A percentile compares a stretch with the other conserved stretches of the same genome.
These are phyloP conservation scores for Colletotrichum musae DNA, from an alignment of 2,329 filamentous ascomycete species.

Conservation along the genomic window DNA sequence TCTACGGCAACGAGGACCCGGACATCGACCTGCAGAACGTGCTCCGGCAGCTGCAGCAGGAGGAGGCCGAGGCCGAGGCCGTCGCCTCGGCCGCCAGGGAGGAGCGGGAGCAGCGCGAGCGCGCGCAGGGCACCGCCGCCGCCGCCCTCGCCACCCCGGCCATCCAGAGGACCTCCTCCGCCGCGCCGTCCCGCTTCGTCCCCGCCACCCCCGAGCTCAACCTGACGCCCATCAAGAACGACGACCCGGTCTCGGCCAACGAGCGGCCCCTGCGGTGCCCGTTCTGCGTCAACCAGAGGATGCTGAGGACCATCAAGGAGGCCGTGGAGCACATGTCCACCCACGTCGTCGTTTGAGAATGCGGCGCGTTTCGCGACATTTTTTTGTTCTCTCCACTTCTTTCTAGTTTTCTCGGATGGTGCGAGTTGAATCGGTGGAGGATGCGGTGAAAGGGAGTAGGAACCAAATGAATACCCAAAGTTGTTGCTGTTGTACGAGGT, in stretches of 20 bases:
- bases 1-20: constrained; percentile 67
- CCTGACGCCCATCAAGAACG: constrained; percentile 69
- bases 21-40: constrained; percentile 73
- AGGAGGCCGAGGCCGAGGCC: constrained; percentile 72
- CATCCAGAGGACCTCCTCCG: constrained; percentile 42
- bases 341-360: constrained; percentile 67
- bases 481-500: background rate
- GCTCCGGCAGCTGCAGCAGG: constrained; percentile 70
- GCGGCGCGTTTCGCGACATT: background rate
- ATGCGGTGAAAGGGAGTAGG: background rate
- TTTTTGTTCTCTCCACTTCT: too few species aligned
- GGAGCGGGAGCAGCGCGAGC: constrained; percentile 62
- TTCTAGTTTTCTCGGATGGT: too few species aligned
- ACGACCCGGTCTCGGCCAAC: constrained; percentile 59
- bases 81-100: constrained; percentile 68
- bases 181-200: constrained; percentile 38
- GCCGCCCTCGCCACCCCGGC: constrained; percentile 46
- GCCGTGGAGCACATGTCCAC: constrained; percentile 75
- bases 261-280: constrained; percentile 70
- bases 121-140: constrained; percentile 46
- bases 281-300: constrained; percentile 73
- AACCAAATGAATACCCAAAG: constrained; percentile 19
- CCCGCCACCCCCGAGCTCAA: constrained; percentile 58
- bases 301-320: constrained; percentile 73
- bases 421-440: background rate